Base-by-base conservation (phyloP, 148 eudicot species). In the Silene conica region DNA sequence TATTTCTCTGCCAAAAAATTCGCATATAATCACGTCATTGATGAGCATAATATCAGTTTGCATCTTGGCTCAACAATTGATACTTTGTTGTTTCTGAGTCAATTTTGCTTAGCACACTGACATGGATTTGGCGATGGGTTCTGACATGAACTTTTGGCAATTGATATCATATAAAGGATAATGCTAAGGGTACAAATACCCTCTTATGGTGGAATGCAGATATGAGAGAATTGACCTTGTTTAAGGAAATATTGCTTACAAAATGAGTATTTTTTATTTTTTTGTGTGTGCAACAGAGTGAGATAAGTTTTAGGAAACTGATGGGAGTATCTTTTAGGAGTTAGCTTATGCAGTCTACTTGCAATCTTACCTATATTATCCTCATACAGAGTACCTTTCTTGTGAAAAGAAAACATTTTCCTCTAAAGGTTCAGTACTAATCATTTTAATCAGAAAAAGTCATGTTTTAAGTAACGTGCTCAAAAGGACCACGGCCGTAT, bases 1-100 rank as follows among this genome's bases (percentile, higher is more conserved):
- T 43, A 21, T 48, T 46, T 48, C 20, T 69, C 60, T 25, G 72
- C 23, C n/a, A 15, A 50, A 46, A 12, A 12, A 50, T 50, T 52
- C 21, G 52, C 20, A 50, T 22, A 8, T 48, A 9, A 7, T 23
- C 11, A 23, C n/a, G 23, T 46, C 43, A 46, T 46, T 21, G 26
- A 46, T 67, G 13, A 43, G 56, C 28, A 13, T 46, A 43, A 67
- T 41, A 67, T 67, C 28, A 66, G 50, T 66, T 65, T 43, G 25
- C 52, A 68, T 34, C 57, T 21, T 68, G 56, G 22, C 9, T 48
- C 57, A 68, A 9, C 48, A 68, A 38, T 46, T 68, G n/a, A 23
- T 68, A 68, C 34, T 11, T 46, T 3, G n/a, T 68, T n/a, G 43
- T 12, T 46, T 68, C 22, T 68, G 18, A 45, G 34, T 68, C 48